phyloP scores from a whole-genome alignment of 2,329 filamentous ascomycete species.

The Berkeleyomyces rouxiae region DNA sequence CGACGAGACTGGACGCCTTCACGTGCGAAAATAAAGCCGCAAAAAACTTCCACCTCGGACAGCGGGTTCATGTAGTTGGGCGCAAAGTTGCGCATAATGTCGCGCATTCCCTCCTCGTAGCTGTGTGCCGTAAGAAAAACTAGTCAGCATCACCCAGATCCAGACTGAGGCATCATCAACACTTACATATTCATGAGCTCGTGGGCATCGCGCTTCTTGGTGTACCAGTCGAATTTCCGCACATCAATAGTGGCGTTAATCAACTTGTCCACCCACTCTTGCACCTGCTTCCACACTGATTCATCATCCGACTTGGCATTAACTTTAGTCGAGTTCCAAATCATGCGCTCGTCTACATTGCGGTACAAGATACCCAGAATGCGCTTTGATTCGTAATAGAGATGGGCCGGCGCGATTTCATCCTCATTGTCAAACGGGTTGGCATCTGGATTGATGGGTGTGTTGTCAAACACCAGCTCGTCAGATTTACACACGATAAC shows the following conservation, averaged over 20 bases:
- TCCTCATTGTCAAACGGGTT: conserved; percentile 21
- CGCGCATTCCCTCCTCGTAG: conserved; percentile 15
- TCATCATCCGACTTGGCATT: conserved; percentile 17
- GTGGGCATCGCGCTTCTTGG: conserved; percentile 23
- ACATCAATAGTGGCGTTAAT: conserved; percentile 14
- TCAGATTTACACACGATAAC: conserved; percentile 29
- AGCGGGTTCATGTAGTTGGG: conserved; percentile 26
- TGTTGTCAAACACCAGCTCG: conserved; percentile 23
- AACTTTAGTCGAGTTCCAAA: conserved; percentile 37
- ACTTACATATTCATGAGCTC: conserved; percentile 31
- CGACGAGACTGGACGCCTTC: conserved; percentile 31
- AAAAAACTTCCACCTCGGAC: conserved; percentile 37
- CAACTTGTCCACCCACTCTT: conserved; percentile 17
- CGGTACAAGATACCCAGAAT: conserved; percentile 56
- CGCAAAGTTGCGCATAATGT: conserved; percentile 19
- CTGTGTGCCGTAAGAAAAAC: neutral
- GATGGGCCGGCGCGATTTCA: conserved; percentile 28
- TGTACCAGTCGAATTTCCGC: conserved; percentile 21
- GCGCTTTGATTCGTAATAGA: conserved; percentile 52
- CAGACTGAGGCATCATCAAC: conserved; percentile 12
- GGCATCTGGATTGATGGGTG: conserved; percentile 18
- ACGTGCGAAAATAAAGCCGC: conserved; percentile 38
- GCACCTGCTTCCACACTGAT: conserved; percentile 30
- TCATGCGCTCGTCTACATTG: conserved; percentile 52
- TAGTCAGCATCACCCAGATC: neutral